These are phyloP conservation scores for Osmozyma mogii DNA, from an alignment of 805 yeast species.

Conservation along the genomic window DNA sequence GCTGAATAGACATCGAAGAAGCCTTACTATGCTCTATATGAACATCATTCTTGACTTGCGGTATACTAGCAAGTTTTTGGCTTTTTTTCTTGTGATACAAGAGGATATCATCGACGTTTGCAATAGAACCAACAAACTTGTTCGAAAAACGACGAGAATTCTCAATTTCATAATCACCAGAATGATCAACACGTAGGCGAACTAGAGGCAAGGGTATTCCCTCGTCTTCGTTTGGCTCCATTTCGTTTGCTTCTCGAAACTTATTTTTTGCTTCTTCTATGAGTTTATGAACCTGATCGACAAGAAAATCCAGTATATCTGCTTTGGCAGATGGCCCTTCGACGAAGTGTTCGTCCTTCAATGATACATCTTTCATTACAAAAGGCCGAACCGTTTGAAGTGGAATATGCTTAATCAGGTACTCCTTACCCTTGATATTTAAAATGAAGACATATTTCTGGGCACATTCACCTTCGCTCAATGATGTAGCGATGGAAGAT, in stretches of 20 bases:
- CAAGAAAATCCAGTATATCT: slow-evolving; percentile 53
- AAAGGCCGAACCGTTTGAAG: slow-evolving; percentile 78
- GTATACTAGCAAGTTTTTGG: slow-evolving; percentile 5
- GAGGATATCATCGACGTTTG: slow-evolving; percentile 83
- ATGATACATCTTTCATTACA: slow-evolving; percentile 55
- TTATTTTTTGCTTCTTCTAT: slow-evolving; percentile 49
- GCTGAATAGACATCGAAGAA: slow-evolving; percentile 44
- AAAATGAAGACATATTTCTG: slow-evolving; percentile 70
- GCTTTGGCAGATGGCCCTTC: slow-evolving; percentile 56
- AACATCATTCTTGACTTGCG: slow-evolving; percentile 10
- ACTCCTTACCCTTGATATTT: slow-evolving; percentile 50
- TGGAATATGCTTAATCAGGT: slow-evolving; percentile 50
- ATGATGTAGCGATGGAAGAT: slow-evolving; percentile 85
- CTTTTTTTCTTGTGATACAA: slow-evolving; percentile 51
- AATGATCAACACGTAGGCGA: slow-evolving; percentile 77
- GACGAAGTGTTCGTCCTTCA: slow-evolving; percentile 45
- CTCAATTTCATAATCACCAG: slow-evolving; percentile 88
- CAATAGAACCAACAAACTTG: slow-evolving; percentile 82
- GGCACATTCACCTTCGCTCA: slow-evolving; percentile 76
- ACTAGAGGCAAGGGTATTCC: slow-evolving; percentile 69
- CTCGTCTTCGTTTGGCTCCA: slow-evolving; percentile 11
- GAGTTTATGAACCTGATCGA: slow-evolving; percentile 57
- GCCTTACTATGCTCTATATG: slow-evolving; percentile 7
- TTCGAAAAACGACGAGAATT: slow-evolving; percentile 86
- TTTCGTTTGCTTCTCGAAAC: slow-evolving; percentile 22